Percentiles rank a stretch among this genome's conserved stretches.
Conservation (phyloP, 2,329 filamentous ascomycete genomes). For the Mariannaea elegans region DNA sequence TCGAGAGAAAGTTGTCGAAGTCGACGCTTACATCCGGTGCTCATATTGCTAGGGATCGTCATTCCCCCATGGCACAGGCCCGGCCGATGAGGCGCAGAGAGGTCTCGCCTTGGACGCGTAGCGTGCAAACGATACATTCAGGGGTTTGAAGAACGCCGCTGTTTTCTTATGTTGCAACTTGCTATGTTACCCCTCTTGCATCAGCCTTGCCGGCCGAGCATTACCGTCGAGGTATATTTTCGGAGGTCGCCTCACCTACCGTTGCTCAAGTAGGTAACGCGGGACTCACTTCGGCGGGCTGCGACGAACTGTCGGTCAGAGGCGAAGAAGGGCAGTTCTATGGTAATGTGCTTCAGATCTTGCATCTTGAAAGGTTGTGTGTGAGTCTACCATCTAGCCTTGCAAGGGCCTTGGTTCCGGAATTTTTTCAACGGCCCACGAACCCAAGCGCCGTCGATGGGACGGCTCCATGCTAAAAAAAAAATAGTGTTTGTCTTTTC, state of each 20-base stretch:
- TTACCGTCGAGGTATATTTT: background rate
- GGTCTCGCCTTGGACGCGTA: conserved; percentile 25
- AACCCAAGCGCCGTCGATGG: background rate
- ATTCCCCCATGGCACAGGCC: conserved; percentile 7
- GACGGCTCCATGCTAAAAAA: background rate
- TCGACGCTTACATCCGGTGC: conserved; percentile 16
- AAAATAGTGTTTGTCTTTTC: background rate
- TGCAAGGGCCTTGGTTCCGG: conserved; percentile 18
- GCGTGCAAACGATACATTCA: conserved; percentile 8
- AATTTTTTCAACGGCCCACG: conserved; percentile 14
- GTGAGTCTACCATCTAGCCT: conserved; percentile 16
- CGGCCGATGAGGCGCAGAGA: conserved; percentile 24
- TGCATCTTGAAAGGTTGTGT: conserved; percentile 17
- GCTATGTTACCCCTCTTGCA: conserved; percentile 7
- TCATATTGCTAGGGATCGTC: conserved; percentile 8
- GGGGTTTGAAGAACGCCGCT: background rate
- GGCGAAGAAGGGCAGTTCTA: conserved; percentile 21
- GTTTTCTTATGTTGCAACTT: conserved; percentile 10
- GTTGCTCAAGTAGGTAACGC: conserved; percentile 10
- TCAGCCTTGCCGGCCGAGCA: conserved; percentile 12
- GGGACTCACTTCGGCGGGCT: conserved; percentile 20
- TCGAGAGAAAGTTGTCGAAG: conserved; percentile 8
- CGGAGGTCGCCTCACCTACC: conserved; percentile 20
- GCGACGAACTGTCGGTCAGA: conserved; percentile 7
- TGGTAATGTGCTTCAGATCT: conserved; percentile 13